phyloP scores from a whole-genome alignment of 371 early-diverging fungal species.

The Mortierella sp. region DNA sequence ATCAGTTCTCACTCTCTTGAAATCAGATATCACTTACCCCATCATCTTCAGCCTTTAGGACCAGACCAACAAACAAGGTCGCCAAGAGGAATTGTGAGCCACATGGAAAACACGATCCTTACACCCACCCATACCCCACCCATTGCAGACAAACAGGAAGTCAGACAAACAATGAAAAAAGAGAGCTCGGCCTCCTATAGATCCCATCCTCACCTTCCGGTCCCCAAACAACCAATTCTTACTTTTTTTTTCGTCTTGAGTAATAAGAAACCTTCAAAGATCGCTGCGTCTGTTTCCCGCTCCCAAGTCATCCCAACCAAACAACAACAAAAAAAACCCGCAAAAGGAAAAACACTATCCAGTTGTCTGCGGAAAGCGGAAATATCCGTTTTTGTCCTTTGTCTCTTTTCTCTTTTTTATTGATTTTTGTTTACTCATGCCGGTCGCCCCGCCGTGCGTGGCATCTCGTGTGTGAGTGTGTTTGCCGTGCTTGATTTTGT shows the following conservation, averaged over 20 bases:
- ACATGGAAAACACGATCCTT: neutral
- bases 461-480: neutral
- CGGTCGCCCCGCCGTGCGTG: neutral
- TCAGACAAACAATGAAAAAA: neutral
- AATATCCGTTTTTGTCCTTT: neutral
- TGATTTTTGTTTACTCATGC: neutral
- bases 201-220: neutral
- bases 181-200: neutral
- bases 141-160: neutral
- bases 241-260: neutral
- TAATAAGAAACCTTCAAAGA: neutral
- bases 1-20: neutral
- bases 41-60: neutral
- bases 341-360: conserved; percentile 14
- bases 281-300: neutral
- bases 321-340: neutral
- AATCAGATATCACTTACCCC: neutral
- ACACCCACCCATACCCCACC: neutral
- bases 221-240: neutral
- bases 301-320: neutral
- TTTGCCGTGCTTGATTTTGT: neutral
- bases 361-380: neutral
- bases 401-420: neutral
- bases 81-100: neutral
- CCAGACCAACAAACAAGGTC: neutral